These are phyloP conservation scores for slime mould (Dictyostelium discoideum) DNA, from an alignment of 78 protist species.

Conservation along the genomic window DNA sequence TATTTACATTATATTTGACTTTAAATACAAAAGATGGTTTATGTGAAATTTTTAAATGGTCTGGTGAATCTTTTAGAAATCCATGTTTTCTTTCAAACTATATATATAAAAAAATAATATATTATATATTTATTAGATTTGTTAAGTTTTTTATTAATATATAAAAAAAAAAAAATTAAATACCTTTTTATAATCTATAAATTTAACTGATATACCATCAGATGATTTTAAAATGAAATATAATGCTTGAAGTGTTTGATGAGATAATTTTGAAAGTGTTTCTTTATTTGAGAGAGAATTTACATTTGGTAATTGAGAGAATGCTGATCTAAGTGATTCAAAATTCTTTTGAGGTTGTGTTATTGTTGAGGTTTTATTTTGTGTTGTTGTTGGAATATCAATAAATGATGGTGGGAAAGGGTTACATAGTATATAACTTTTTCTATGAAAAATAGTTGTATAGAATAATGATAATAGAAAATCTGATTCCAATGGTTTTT, in stretches of 20 bases:
- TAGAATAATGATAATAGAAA: constrained; percentile 49
- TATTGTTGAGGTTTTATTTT: background rate
- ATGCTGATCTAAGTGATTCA: constrained; percentile 9
- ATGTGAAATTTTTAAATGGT: constrained; percentile 9
- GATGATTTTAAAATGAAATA: background rate
- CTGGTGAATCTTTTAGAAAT: background rate
- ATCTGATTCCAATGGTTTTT: constrained; percentile 48
- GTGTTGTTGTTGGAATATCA: background rate
- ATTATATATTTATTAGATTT: background rate
- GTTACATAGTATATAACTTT: constrained; percentile 10
- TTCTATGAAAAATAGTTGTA: background rate
- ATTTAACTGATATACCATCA: background rate
- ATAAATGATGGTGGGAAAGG: constrained; percentile 45
- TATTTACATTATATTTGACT: background rate
- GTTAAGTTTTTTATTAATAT: background rate
- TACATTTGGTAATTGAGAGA: constrained; percentile 9
- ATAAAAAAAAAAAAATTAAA: background rate
- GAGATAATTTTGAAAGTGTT: background rate
- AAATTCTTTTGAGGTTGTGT: background rate
- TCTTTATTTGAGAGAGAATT: background rate
- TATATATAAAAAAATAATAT: background rate
- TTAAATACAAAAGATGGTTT: constrained; percentile 10
- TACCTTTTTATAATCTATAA: constrained; percentile 4
- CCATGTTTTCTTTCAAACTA: constrained; percentile 11
- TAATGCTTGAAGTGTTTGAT: background rate